Conservation (phyloP, 2,329 filamentous ascomycete species). For the Neofusicoccum kwambonambiense region DNA sequence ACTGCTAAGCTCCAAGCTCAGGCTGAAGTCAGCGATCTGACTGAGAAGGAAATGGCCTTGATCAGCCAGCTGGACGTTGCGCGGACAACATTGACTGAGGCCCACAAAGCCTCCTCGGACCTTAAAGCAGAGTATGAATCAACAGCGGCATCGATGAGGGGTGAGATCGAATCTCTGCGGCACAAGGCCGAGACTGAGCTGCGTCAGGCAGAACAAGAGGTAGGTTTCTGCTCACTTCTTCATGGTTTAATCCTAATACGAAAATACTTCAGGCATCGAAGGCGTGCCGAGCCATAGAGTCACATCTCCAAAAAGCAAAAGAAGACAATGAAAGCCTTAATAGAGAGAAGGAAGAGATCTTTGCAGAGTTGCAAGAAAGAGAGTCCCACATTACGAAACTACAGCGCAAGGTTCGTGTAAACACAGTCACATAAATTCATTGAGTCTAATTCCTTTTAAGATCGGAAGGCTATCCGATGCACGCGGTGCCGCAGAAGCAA, state of each 20-base stretch:
- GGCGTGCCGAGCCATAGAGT: not conserved
- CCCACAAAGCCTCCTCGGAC: not conserved
- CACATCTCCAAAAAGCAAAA: constrained; percentile 19
- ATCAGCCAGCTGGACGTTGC: constrained; percentile 22
- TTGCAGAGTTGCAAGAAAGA: not conserved
- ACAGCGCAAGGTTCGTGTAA: not conserved
- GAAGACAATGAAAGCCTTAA: constrained; percentile 22
- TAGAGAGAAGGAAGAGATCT: constrained; percentile 18
- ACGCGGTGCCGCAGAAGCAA: constrained; percentile 21
- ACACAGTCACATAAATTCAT: too few species aligned
- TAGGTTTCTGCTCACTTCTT: not conserved
- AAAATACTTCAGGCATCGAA: not conserved
- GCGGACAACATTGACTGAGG: not conserved
- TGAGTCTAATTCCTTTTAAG: too few species aligned
- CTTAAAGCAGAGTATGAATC: not conserved
- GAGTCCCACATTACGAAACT: not conserved
- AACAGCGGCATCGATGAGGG: not conserved
- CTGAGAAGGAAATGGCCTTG: constrained; percentile 23
- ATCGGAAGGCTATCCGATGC: constrained; percentile 24
- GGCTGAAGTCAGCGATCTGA: constrained; percentile 27
- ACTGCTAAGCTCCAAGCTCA: constrained; percentile 19
- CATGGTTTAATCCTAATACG: too few species aligned
- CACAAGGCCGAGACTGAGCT: not conserved
- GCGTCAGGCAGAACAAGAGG: not conserved
- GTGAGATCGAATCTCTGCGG: constrained; percentile 2